Evolutionary conservation across 2,329 filamentous ascomycete genomes (phyloP), one percentile per base, ranked within the genome.

Genomic region (Juglanconis oblonga): DNA sequence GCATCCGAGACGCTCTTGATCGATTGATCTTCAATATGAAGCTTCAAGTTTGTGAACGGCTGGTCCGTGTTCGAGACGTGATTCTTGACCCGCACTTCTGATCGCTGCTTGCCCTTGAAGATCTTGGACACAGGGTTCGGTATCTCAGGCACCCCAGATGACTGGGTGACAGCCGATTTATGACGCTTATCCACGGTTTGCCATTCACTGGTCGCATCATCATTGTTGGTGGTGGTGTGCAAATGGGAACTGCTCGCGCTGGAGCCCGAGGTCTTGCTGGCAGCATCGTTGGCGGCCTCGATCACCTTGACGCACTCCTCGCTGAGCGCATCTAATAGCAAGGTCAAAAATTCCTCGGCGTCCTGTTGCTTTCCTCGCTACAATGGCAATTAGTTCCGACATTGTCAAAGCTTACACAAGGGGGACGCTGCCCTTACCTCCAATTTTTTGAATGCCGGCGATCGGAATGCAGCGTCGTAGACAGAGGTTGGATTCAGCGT

Each of bases 301-400:
- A 96, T 90, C 51, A 94, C 87, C 59, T 87, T 83, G 14, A 87
- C 86, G 71, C 93, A 97, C 73, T 99, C 95, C 65, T 98, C 93
- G 68, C 97, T 93, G 38, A 99, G 84, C 52, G 92, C 91, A 69
- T 97, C 93, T 4, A 99, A 81, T 38, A 99, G 80, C 72, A 98
- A 96, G 0, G 93, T 94, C 31, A 99, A 79, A 67, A 99, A 99
- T 70, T 99, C 95, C 71, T 99, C 92, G 1, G 95, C 95, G 76
- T 99, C 95, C 79, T 99, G 94, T 73, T 99, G 95, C 68, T 97
- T 94, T 14, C 95, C 95, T 62, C 92, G 90, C 88, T 92, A 49
- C 65, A 55, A 58, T 75, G 64, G 74, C 67, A 60, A 64, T 70
- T 63, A 71, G 68, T 52, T 53, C 24, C 8, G 45, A 44, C 14